phyloP scores from a whole-genome alignment of 352 stramenopile species.

The Phytophthora pisi region DNA sequence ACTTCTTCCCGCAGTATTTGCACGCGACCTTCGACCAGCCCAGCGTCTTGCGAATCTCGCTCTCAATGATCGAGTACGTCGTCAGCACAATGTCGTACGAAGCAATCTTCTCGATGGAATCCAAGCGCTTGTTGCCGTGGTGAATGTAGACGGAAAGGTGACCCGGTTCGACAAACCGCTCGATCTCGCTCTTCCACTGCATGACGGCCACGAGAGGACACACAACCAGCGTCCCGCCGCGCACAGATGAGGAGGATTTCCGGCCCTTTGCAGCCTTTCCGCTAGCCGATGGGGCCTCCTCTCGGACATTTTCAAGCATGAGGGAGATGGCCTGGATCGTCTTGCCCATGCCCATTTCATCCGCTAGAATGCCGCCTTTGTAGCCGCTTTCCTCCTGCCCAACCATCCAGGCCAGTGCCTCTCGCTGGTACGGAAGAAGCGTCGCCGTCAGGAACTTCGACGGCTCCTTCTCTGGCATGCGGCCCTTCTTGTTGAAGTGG shows the following conservation, averaged over 20 bases:
- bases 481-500: slow-evolving; percentile 73
- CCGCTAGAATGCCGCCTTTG: slow-evolving; percentile 95
- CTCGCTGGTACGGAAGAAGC: slow-evolving; percentile 98
- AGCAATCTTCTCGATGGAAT: slow-evolving; percentile 77
- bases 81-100: slow-evolving; percentile 99
- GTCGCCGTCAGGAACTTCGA: slow-evolving; percentile 81
- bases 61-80: slow-evolving; percentile 97
- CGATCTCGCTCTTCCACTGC: slow-evolving; percentile 93
- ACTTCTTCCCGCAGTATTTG: slow-evolving; percentile 95
- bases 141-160: slow-evolving; percentile 96
- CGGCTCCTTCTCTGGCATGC: slow-evolving; percentile 72
- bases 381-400: slow-evolving; percentile 92
- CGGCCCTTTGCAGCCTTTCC: slow-evolving; percentile 26
- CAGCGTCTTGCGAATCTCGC: slow-evolving; percentile 87
- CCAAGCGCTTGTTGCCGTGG: slow-evolving; percentile 92
- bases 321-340: slow-evolving; percentile 97
- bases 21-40: slow-evolving; percentile 87
- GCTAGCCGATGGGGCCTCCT: slow-evolving; percentile 5
- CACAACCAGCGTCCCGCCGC: slow-evolving; percentile 95
- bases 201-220: slow-evolving; percentile 97
- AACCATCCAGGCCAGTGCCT: slow-evolving; percentile 96
- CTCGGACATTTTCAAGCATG: slow-evolving; percentile 93
- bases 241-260: slow-evolving; percentile 18
- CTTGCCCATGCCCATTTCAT: slow-evolving; percentile 99
- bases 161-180: slow-evolving; percentile 92